Evolutionary conservation across 2,329 filamentous ascomycete genomes (phyloP), one percentile per base, ranked within the genome.

Genomic region (Fusarium sp.): DNA sequence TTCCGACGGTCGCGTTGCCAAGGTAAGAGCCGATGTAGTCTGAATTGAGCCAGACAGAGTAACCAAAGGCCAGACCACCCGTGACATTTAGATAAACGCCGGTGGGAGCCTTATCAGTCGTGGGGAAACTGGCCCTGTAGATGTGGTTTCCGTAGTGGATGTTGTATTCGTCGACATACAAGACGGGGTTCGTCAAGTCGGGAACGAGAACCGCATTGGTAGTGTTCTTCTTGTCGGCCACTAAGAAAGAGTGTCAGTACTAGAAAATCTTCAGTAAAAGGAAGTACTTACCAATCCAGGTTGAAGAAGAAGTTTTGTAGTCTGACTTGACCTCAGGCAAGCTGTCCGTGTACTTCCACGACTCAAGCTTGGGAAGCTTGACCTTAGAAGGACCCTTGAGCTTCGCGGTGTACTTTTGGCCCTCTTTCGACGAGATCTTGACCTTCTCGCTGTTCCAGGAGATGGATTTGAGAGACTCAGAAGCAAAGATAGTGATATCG

Each of bases 81-180:
- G 83, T 84, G 39, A 88, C 74, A 60, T 86, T 81, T 18, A 89
- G 80, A 65, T 82, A 83, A 7, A 86, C 79, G 2, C 79, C 81
- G 0, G 80, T 83, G 2, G 80, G 81, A 0, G 77, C 69, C 11
- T 75, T 78, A 3, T 77, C 75, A 0, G 76, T 79, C 1, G 66
- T 80, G 64, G 79, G 71, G 72, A 88, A 88, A 4, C 82, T 84
- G 1, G 84, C 86, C 8, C 85, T 83, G 62, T 86, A 89, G 45
- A 88, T 76, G 61, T 86, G 85, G 48, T 82, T 84, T 4, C 86
- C 86, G 2, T 81, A 79, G 58, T 88, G 84, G 62, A 86, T 83
- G 3, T 82, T 83, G 71, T 89, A 89, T 65, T 89, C 86, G 34
- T 85, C 85, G 2, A 86, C 84, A 65, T 86, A 89, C 2, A 89